phyloP scores from a whole-genome alignment of 768 basidiomycete species.

The Pisolithus sp. region DNA sequence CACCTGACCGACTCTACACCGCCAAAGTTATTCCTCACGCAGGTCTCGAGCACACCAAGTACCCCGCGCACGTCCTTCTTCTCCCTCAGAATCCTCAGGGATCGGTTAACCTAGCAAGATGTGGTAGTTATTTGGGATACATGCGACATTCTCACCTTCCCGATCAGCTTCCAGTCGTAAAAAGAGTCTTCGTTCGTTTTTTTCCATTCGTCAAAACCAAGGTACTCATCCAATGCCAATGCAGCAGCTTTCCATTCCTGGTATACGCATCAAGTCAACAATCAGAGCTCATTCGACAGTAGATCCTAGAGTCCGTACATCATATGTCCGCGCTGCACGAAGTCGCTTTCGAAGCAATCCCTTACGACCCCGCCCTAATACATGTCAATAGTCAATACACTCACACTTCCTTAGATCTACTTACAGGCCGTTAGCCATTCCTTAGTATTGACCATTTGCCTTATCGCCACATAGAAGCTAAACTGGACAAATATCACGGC shows the following conservation, averaged over 20 bases:
- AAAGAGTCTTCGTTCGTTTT: slow-evolving; percentile 77
- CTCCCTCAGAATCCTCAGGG: slow-evolving; percentile 62
- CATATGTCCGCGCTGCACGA: slow-evolving; percentile 67
- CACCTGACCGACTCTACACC: slow-evolving; percentile 82
- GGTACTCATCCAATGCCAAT: slow-evolving; percentile 66
- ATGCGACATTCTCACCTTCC: slow-evolving; percentile 43
- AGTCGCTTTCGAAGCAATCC: slow-evolving; percentile 70
- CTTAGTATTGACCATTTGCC: slow-evolving; percentile 91
- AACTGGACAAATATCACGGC: slow-evolving; percentile 81
- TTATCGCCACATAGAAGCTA: slow-evolving; percentile 75
- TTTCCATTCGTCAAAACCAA: slow-evolving; percentile 91
- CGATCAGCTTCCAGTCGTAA: slow-evolving; percentile 86
- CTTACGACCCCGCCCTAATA: slow-evolving; percentile 77
- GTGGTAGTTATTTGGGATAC: background rate
- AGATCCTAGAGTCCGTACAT: slow-evolving; percentile 34
- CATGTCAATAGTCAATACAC: slow-evolving; percentile 1
- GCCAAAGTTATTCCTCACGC: slow-evolving; percentile 87
- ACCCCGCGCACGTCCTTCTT: slow-evolving; percentile 80
- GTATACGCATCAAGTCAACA: slow-evolving; percentile 1
- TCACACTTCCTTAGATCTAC: slow-evolving; percentile 8
- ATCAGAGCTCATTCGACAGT: too few species aligned
- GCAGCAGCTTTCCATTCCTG: slow-evolving; percentile 90
- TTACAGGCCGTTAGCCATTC: slow-evolving; percentile 89
- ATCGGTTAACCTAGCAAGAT: slow-evolving; percentile 58
- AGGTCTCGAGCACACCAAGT: slow-evolving; percentile 86